Percentiles rank a stretch among this genome's conserved stretches.
These are phyloP conservation scores for Crepidotus variabilis DNA, from an alignment of 768 basidiomycete species.

Conservation along the genomic window DNA sequence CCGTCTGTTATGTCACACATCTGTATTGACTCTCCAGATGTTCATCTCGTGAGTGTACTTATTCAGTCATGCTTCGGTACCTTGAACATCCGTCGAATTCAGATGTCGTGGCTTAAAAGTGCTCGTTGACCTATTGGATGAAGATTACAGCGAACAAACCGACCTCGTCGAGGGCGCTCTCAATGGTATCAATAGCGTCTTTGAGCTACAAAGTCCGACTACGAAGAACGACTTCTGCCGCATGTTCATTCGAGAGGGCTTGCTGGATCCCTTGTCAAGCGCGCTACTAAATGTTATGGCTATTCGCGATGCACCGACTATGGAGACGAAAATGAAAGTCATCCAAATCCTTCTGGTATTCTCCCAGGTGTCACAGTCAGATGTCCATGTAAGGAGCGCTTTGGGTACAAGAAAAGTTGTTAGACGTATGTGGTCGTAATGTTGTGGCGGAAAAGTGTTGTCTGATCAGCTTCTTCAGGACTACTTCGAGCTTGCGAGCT, in stretches of 20 bases:
- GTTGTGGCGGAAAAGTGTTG: background rate
- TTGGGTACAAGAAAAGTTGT: constrained; percentile 88
- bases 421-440: constrained; percentile 57
- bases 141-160: constrained; percentile 89
- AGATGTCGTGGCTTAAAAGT: constrained; percentile 95
- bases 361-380: constrained; percentile 94
- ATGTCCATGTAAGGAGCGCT: constrained; percentile 89
- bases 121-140: constrained; percentile 93
- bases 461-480: constrained; percentile 41
- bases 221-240: constrained; percentile 98
- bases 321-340: constrained; percentile 83
- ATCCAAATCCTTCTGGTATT: constrained; percentile 88
- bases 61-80: background rate
- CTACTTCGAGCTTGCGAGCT: constrained; percentile 83
- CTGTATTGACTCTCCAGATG: constrained; percentile 94
- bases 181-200: constrained; percentile 92
- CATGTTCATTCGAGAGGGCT: constrained; percentile 95
- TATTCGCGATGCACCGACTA: constrained; percentile 57
- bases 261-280: constrained; percentile 87
- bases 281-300: constrained; percentile 88
- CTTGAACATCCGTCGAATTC: background rate
- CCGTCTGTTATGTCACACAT: constrained; percentile 86
- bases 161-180: constrained; percentile 91
- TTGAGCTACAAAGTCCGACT: constrained; percentile 93
- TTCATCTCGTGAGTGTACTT: constrained; percentile 94